Evolutionary conservation across 2,329 filamentous ascomycete genomes (phyloP).

Genomic region (Aspergillus amoenus): DNA sequence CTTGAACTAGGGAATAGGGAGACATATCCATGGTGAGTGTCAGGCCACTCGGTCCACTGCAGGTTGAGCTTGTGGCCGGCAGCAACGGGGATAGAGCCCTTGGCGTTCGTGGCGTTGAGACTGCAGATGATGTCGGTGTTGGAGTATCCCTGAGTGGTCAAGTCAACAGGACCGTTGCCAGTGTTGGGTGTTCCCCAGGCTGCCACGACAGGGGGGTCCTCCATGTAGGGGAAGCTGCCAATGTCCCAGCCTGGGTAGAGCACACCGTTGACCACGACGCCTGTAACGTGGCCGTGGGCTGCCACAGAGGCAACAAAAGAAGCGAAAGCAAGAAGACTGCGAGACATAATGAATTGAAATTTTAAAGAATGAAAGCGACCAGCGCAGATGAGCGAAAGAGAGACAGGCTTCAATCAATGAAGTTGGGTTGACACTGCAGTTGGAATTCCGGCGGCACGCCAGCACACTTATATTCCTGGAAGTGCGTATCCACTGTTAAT

Average conservation of each 20-base stretch:
- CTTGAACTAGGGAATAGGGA: not conserved
- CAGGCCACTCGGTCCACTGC: constrained; percentile 63
- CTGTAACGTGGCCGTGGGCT: constrained; percentile 18
- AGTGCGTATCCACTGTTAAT: too few species aligned
- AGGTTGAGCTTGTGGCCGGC: constrained; percentile 59
- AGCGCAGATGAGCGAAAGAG: not conserved
- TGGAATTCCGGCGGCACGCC: too few species aligned
- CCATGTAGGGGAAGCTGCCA: constrained; percentile 28
- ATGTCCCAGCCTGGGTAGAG: constrained; percentile 29
- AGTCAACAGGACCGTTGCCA: not conserved
- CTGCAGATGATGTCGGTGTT: constrained; percentile 57
- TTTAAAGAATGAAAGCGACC: not conserved
- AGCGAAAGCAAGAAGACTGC: constrained; percentile 14
- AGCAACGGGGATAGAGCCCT: constrained; percentile 51
- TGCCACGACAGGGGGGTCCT: constrained; percentile 40
- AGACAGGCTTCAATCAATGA: constrained; percentile 13
- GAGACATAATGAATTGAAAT: not conserved
- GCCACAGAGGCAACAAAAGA: constrained; percentile 18
- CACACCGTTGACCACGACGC: constrained; percentile 22
- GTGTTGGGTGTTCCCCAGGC: constrained; percentile 55
- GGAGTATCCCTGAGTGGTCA: constrained; percentile 47
- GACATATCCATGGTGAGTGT: constrained; percentile 53
- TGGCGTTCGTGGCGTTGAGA: constrained; percentile 50
- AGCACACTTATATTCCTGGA: too few species aligned
- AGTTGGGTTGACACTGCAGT: not conserved